Evolutionary conservation across 306 rosid species (phyloP), one percentile per base, ranked within the genome.

Genomic region (Castanopsis chinensis): DNA sequence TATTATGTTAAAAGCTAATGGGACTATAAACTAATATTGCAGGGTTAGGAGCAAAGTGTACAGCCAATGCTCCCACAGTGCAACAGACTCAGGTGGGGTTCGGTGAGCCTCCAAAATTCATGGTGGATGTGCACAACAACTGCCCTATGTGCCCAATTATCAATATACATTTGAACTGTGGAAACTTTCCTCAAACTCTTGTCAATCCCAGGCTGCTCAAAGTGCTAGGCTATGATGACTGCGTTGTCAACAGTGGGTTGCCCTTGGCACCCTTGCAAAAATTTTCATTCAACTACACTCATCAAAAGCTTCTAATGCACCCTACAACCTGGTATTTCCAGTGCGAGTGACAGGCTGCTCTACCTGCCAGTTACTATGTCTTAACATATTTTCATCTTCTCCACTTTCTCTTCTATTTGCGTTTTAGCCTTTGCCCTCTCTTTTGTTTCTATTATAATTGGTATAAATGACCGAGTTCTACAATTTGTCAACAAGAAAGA

Each of bases 111-210:
- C 83, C 83, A 5, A 85, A 70, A 55, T 85, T 72, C 78, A 60
- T 23, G 85, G 85, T 85, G 55, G 75, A 63, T 27, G 78, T 85
- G 71, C 60, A 68, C 4, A 85, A 80, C 80, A 74, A 69, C 72
- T 85, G 88, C 78, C 81, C 88, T 0, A 81, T 81, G 85, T 85
- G 85, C 73, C 85, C 85, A 1, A 58, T 85, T 4, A 85, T 85
- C 75, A 64, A 85, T 53, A 27, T 85, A 17, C 88, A 81, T n/a
- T 51, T 85, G 72, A 78, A 81, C 58, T 85, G 88, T 53, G 83
- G 88, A 53, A 78, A 76, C 68, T 85, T 85, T 45, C 67, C 88
- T 58, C 88, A 84, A 61, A 71, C 82, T 69, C 81, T 80, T 55
- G 85, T 84, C 33, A 61, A 55, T 55, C 87, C 85, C 21, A 77